Percentiles rank a stretch among this genome's conserved stretches.
Conservation (phyloP, 306 rosid genomes). For the Inga oerstediana region DNA sequence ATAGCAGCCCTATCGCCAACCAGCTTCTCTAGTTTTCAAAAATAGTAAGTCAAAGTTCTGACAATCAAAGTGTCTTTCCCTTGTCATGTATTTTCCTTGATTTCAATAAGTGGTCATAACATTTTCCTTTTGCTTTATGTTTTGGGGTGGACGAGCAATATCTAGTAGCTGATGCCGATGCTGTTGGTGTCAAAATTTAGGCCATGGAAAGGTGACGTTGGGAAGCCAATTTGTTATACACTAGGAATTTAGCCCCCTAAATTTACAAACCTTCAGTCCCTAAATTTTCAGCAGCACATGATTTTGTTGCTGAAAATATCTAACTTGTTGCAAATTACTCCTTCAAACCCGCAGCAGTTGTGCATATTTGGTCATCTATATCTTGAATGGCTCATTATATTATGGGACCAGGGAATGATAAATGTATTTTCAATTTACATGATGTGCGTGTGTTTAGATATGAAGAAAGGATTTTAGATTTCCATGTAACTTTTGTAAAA, state of each 20-base stretch:
- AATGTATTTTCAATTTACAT: not conserved
- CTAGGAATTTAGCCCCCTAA: not conserved
- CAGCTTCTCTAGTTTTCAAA: no score
- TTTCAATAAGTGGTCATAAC: no score
- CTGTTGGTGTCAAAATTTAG: not conserved
- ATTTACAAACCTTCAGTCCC: not conserved
- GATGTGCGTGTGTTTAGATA: not conserved
- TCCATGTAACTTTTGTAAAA: not conserved
- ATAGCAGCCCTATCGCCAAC: no score
- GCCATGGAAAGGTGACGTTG: not conserved
- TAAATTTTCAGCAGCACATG: not conserved
- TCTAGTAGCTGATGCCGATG: slow-evolving; percentile 14
- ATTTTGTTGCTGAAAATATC: not conserved
- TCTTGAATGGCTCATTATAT: not conserved
- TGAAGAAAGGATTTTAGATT: not conserved
- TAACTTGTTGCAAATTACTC: not conserved
- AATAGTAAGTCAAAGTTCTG: no score
- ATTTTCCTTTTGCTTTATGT: not conserved
- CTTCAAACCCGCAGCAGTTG: not conserved
- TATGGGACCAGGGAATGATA: not conserved
- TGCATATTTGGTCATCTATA: not conserved
- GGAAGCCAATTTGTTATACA: not conserved
- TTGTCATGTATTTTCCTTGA: no score
- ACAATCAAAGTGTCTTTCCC: no score
- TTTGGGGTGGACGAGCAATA: not conserved